Evolutionary conservation across 169 alveolate genomes (phyloP).

Genomic region (Eimeria brunetti): DNA sequence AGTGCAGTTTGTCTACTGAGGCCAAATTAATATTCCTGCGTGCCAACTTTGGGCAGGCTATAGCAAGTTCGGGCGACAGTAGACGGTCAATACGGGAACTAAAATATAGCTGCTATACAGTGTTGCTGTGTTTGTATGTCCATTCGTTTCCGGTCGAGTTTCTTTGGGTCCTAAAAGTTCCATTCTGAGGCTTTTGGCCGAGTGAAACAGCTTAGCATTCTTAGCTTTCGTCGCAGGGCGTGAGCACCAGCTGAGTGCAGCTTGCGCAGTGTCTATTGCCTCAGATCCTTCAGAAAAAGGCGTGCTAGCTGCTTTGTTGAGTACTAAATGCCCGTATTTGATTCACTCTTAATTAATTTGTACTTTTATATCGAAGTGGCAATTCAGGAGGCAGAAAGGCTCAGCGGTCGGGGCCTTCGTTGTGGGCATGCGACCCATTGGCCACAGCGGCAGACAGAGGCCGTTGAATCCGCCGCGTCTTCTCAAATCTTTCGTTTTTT

Average conservation of each 20-base stretch:
- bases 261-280: conserved; percentile 38
- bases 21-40: too few species aligned
- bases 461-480: background rate
- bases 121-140: background rate
- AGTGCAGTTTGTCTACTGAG: too few species aligned
- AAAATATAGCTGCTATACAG: background rate
- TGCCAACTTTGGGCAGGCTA: too few species aligned
- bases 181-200: background rate
- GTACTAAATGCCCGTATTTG: background rate
- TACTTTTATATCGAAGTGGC: background rate
- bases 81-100: too few species aligned
- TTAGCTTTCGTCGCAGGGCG: background rate
- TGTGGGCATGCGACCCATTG: conserved; percentile 61
- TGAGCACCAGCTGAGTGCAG: background rate
- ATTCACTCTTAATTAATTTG: background rate
- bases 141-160: background rate
- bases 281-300: background rate
- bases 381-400: background rate
- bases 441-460: conserved; percentile 39
- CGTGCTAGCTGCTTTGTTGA: conserved; percentile 31
- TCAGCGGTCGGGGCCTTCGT: conserved; percentile 56
- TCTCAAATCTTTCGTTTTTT: background rate
- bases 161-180: background rate
- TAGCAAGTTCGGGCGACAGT: too few species aligned
- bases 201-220: background rate